Evolutionary conservation across 495 filamentous ascomycete species (phyloP).

Genomic region (Tuber microsphaerosporum): DNA sequence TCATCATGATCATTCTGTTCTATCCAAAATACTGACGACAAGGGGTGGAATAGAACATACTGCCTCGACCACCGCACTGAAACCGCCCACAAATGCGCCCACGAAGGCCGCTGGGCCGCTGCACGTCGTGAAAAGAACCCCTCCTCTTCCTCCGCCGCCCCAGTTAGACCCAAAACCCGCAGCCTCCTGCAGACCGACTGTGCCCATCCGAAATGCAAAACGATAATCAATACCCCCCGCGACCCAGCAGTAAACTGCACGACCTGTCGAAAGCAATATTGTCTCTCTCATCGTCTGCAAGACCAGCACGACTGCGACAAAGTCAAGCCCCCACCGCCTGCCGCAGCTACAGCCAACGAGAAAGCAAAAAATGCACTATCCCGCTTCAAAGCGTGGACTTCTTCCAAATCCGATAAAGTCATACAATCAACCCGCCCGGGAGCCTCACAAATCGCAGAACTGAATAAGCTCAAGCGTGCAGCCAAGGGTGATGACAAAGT

Average conservation of each 20-base stretch:
- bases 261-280: constrained; percentile 77
- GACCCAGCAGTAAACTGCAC: constrained; percentile 73
- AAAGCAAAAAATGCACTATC: constrained; percentile 56
- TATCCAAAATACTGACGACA: not conserved
- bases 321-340: constrained; percentile 47
- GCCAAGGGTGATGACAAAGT: constrained; percentile 85
- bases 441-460: constrained; percentile 48
- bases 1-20: constrained; percentile 8
- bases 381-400: constrained; percentile 41
- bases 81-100: constrained; percentile 68
- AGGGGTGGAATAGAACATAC: constrained; percentile 54
- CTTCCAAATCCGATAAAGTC: constrained; percentile 47
- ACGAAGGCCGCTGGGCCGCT: constrained; percentile 79
- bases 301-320: constrained; percentile 77
- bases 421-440: not conserved
- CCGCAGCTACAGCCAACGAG: constrained; percentile 43
- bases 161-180: constrained; percentile 30
- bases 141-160: constrained; percentile 8
- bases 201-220: constrained; percentile 69
- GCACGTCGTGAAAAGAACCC: constrained; percentile 43
- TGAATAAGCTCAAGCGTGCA: constrained; percentile 69
- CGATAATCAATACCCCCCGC: constrained; percentile 69
- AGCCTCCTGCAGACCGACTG: constrained; percentile 59
- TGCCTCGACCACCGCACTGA: constrained; percentile 94
- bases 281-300: constrained; percentile 77